Conservation (phyloP, 768 basidiomycete species). For the Macrolepiota fuliginosa region DNA sequence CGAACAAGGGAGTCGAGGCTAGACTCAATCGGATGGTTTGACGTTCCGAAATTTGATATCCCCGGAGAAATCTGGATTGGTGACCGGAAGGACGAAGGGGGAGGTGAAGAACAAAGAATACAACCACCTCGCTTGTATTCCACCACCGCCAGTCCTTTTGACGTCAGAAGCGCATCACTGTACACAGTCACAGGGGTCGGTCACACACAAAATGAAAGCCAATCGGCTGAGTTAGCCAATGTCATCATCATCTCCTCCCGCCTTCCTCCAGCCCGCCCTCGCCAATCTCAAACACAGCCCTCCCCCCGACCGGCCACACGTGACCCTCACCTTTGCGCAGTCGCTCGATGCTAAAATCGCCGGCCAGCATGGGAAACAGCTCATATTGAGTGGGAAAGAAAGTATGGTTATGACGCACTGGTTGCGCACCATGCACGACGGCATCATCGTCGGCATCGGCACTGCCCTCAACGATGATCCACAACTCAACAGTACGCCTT, state of each 20-base stretch:
- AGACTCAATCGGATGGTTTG: background rate
- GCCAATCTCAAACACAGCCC: constrained; percentile 16
- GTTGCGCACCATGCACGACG: constrained; percentile 93
- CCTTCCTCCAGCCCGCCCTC: constrained; percentile 23
- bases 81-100: background rate
- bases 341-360: constrained; percentile 89
- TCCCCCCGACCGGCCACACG: constrained; percentile 41
- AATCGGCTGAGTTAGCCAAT: too few species aligned
- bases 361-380: constrained; percentile 65
- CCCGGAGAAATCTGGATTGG: background rate
- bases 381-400: constrained; percentile 80
- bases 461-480: constrained; percentile 92
- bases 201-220: background rate
- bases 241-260: background rate
- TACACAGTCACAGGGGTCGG: background rate
- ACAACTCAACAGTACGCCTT: constrained; percentile 78
- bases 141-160: too few species aligned
- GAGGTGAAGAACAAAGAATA: background rate
- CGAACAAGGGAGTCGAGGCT: background rate
- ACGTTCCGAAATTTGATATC: background rate
- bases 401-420: constrained; percentile 95
- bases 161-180: constrained; percentile 15
- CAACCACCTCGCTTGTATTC: too few species aligned
- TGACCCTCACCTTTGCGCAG: constrained; percentile 86
- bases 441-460: constrained; percentile 86